Base-by-base conservation (phyloP, 345 rosid genomes). In the Iberis pinnata region DNA sequence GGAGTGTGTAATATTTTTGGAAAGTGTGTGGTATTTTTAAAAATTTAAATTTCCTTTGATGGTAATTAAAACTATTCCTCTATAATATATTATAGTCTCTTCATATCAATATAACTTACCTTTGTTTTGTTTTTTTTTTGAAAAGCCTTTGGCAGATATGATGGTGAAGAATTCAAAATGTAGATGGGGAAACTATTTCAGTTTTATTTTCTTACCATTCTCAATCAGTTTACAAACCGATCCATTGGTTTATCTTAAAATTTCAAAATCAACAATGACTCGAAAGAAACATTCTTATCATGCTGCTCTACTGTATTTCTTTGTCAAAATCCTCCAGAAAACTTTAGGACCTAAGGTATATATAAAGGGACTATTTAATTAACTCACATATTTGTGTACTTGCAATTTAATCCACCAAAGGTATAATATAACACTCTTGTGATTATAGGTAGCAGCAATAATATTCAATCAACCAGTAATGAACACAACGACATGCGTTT, bases 111-210 rank as follows among this genome's bases (percentile, higher is more conserved):
- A n/a, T n/a, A n/a, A n/a, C n/a, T n/a, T n/a, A n/a, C n/a, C n/a
- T n/a, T n/a, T n/a, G n/a, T n/a, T n/a, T n/a, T n/a, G n/a, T n/a
- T n/a, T n/a, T n/a, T 8, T 10, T 16, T 18, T 42, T 16, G 3
- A 22, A 13, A 48, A 73, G 81, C 78, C 69, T 42, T 68, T 78
- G 56, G 78, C 73, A 43, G 78, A 74, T 48, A 77, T 74, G 78
- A 77, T 80, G 83, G 74, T 33, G 1, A 72, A 74, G 44, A 55
- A 54, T 18, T 60, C 75, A 1, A 65, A 73, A 35, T 75, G 57
- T 56, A 67, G 70, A 24, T 82, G 83, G 81, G 89, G 86, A 2
- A 82, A 77, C 54, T 57, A 73, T 65, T 67, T 80, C 18, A 81
- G 81, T 20, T 79, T 57, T 43, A 61, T 76, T 1, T 14, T 75